phyloP scores from a whole-genome alignment of 257 asterid species.

The Solanum corneliomulleri region DNA sequence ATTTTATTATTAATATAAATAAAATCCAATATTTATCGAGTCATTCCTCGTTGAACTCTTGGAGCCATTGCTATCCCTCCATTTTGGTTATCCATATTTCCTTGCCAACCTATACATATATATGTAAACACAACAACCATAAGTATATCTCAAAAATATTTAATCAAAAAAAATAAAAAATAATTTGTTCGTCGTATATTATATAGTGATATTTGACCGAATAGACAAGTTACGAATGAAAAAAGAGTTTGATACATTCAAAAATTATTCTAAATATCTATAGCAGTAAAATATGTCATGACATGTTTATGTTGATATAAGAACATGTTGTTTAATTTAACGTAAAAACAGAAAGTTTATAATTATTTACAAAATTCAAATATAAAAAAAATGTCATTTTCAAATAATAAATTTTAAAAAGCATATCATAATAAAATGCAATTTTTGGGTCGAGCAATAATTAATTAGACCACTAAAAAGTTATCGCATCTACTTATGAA shows the following conservation, averaged over 20 bases:
- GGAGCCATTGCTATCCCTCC: slow-evolving; percentile 6
- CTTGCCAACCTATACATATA: slow-evolving; percentile 7
- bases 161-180: neutral
- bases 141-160: neutral
- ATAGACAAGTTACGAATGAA: neutral
- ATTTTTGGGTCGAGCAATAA: no score
- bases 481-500: no score
- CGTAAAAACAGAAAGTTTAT: no score
- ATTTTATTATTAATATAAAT: neutral
- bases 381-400: no score
- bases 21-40: neutral
- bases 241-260: neutral
- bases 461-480: no score
- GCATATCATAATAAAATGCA: no score
- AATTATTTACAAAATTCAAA: no score
- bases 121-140: neutral
- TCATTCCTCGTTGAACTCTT: slow-evolving; percentile 4
- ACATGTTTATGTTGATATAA: no score
- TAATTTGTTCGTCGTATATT: rapidly evolving
- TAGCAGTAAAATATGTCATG: no score
- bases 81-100: slow-evolving; percentile 4
- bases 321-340: no score
- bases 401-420: no score
- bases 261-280: neutral
- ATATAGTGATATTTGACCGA: neutral